These are phyloP conservation scores for Celoporthe dispersa DNA, from an alignment of 2,329 filamentous ascomycete species.

Conservation along the genomic window DNA sequence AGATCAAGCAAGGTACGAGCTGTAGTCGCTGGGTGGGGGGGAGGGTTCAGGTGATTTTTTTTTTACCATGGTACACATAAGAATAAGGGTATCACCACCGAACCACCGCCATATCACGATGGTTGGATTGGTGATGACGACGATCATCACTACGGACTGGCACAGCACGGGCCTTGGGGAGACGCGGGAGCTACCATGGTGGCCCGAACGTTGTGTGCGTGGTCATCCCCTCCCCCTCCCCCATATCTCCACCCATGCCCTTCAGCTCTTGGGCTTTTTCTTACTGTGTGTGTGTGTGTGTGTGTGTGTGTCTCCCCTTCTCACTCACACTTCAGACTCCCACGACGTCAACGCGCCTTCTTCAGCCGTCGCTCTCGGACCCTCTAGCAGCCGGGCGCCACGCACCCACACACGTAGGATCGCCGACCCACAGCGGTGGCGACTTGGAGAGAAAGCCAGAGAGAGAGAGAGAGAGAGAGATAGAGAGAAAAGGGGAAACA, in stretches of 20 bases:
- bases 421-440: conserved; percentile 5
- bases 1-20: too few species aligned
- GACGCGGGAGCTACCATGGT: neutral
- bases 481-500: neutral
- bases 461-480: neutral
- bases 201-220: neutral
- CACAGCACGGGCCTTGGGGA: neutral
- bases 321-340: neutral
- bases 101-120: neutral
- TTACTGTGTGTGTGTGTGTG: neutral
- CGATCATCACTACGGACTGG: neutral
- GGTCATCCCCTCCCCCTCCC: neutral
- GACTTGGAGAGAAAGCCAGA: neutral
- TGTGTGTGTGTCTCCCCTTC: too few species aligned
- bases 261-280: neutral
- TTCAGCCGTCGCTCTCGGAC: conserved; percentile 10
- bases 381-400: conserved; percentile 7
- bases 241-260: neutral
- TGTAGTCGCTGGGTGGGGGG: too few species aligned
- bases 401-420: neutral
- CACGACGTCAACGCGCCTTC: conserved; percentile 5
- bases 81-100: neutral
- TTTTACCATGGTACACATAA: neutral
- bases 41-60: neutral
- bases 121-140: neutral